Base-by-base conservation (phyloP, 1,139 yeast genomes). In the Suhomyces terraborum region DNA sequence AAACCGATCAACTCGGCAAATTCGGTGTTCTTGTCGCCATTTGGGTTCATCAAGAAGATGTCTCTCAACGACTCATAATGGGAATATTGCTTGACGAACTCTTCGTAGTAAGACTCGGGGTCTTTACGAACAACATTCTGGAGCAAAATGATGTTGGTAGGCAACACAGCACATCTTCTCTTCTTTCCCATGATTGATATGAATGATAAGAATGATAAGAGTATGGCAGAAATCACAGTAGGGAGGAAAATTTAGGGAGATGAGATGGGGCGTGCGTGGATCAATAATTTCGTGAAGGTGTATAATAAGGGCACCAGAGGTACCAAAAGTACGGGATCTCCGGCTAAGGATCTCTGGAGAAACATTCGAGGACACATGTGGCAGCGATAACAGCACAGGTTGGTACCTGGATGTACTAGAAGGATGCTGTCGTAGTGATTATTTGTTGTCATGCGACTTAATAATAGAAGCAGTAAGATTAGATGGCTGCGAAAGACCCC, bases 111-210 rank as follows among this genome's bases (percentile, higher is more conserved):
- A 0, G 98, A 88, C 47, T 80, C 85, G 3, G 98, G 98, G 59
- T 93, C 98, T 54, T 97, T 75, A 58, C 91, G 84, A 9, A 93
- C 95, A 45, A 93, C 77, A 61, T 94, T 93, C 67, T 94, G 98
- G 49, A 93, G 69, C 47, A 91, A 69, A 36, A 95, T 91, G 58
- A 93, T 87, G 65, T 93, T 93, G 20, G 91, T 87, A 14, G 97
- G 98, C 59, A 91, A 71, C 41, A 88, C 75, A 38, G 96, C 96
- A 30, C 96, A 94, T 76, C 96, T 85, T 69, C 88, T 84, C 62
- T 82, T 78, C 67, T 84, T 87, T 31, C 79, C 95, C 97, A 89
- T 91, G 38, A 31, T 59, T 26, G 24, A 17, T 32, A 20, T 12
- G 20, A 17, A 10, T 17, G n/a, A n/a, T n/a, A n/a, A n/a, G n/a